These are phyloP conservation scores for Fusarium albosuccineum DNA, from an alignment of 2,329 filamentous ascomycete species.

Conservation along the genomic window DNA sequence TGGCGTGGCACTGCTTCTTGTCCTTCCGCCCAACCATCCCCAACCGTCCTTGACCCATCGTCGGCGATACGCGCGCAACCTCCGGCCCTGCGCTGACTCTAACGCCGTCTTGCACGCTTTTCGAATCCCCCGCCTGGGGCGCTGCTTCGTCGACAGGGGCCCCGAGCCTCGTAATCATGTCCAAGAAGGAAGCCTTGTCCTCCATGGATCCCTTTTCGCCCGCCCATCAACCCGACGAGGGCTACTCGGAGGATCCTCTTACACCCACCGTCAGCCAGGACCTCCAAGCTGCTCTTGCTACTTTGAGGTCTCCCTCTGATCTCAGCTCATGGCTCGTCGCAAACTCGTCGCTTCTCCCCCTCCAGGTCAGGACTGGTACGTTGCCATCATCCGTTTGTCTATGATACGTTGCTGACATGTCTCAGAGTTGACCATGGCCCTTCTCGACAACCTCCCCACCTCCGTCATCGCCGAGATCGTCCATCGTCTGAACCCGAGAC, in stretches of 20 bases:
- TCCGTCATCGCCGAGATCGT: constrained; percentile 85
- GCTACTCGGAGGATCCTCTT: constrained; percentile 83
- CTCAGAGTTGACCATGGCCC: constrained; percentile 82
- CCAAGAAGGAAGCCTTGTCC: constrained; percentile 45
- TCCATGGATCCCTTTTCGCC: constrained; percentile 64
- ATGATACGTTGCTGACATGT: constrained; percentile 26
- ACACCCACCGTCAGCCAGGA: constrained; percentile 56
- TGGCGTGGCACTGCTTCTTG: constrained; percentile 25
- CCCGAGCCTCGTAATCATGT: constrained; percentile 44
- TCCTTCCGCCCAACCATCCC: constrained; percentile 15
- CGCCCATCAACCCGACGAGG: constrained; percentile 79
- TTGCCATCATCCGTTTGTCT: neutral
- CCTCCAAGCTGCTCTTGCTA: constrained; percentile 51
- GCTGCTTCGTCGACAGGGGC: constrained; percentile 35
- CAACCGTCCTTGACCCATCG: constrained; percentile 2
- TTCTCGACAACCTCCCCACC: constrained; percentile 83
- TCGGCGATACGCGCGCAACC: constrained; percentile 5
- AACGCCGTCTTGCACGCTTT: neutral
- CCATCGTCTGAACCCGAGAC: constrained; percentile 80
- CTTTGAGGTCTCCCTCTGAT: constrained; percentile 57
- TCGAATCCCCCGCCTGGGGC: constrained; percentile 14
- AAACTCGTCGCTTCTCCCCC: constrained; percentile 63
- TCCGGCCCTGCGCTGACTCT: constrained; percentile 1
- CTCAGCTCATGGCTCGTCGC: constrained; percentile 64
- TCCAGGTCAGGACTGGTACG: constrained; percentile 63